These are phyloP conservation scores for Dendrocalamus sinicus DNA, from an alignment of 176 grass and related monocot genomes.

Conservation along the genomic window DNA sequence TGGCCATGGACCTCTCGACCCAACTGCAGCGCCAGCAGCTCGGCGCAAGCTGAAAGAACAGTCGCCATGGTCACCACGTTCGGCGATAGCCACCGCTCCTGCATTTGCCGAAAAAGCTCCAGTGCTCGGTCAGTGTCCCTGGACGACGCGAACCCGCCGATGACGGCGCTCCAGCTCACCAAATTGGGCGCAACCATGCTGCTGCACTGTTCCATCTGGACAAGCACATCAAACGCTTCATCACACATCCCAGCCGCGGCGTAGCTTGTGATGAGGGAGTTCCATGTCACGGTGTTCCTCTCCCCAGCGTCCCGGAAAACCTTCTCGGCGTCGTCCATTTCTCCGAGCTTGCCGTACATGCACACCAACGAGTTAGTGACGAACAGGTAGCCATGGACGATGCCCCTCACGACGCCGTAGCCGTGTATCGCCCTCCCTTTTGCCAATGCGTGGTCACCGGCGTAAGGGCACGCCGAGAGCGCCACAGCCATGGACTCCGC, in stretches of 20 bases:
- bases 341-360: constrained; percentile 68
- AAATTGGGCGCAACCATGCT: constrained; percentile 49
- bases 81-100: constrained; percentile 15
- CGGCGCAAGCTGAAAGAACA: constrained; percentile 57
- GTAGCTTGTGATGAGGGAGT: constrained; percentile 64
- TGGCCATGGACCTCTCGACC: constrained; percentile 62
- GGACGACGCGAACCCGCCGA: constrained; percentile 43
- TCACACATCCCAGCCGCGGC: constrained; percentile 44
- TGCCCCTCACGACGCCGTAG: constrained; percentile 45
- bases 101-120: constrained; percentile 64
- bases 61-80: constrained; percentile 55
- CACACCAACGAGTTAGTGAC: constrained; percentile 68
- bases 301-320: constrained; percentile 12
- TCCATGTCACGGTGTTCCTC: constrained; percentile 61
- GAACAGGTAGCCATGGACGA: constrained; percentile 44
- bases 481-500: constrained; percentile 54
- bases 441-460: background rate
- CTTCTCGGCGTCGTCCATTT: constrained; percentile 43
- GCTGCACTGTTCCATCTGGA: constrained; percentile 38
- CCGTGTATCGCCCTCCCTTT: constrained; percentile 59
- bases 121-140: constrained; percentile 43
- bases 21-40: constrained; percentile 46
- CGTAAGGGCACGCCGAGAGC: constrained; percentile 61
- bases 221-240: constrained; percentile 47
- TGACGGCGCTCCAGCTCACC: constrained; percentile 68